A percentile compares a stretch with the other conserved stretches of the same genome.
These are phyloP conservation scores for Diaporthe sp. DNA, from an alignment of 2,329 filamentous ascomycete species.

Conservation along the genomic window DNA sequence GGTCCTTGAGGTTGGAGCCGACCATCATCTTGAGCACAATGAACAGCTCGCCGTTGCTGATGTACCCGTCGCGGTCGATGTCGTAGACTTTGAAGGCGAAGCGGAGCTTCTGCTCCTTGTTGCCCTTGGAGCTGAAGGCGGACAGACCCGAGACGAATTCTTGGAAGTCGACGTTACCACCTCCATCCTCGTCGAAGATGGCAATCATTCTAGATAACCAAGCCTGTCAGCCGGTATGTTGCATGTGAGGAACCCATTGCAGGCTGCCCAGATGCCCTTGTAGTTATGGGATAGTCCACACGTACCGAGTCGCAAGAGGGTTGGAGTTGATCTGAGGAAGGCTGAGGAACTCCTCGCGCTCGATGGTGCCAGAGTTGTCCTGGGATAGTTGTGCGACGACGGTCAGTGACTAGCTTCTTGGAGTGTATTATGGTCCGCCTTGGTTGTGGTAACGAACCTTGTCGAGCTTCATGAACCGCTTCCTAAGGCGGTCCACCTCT, in stretches of 20 bases:
- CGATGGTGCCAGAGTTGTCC: constrained; percentile 98
- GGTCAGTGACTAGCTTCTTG: constrained; percentile 18
- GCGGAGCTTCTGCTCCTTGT: constrained; percentile 97
- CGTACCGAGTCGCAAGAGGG: constrained; percentile 91
- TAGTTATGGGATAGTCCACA: constrained; percentile 17
- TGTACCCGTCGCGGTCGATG: constrained; percentile 98
- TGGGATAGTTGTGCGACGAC: constrained; percentile 52
- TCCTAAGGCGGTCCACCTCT: constrained; percentile 94
- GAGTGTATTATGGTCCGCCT: too few relatives aligned
- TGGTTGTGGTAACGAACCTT: constrained; percentile 72
- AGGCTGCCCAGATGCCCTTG: neutral
- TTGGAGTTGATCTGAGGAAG: constrained; percentile 98
- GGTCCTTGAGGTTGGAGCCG: constrained; percentile 97
- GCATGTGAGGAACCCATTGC: neutral
- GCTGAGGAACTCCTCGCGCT: constrained; percentile 97
- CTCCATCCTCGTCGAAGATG: constrained; percentile 98
- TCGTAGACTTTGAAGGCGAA: constrained; percentile 99
- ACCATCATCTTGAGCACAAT: constrained; percentile 99
- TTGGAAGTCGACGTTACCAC: constrained; percentile 97
- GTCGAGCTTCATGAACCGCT: constrained; percentile 99
- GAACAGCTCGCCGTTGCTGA: constrained; percentile 98
- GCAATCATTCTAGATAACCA: constrained; percentile 85
- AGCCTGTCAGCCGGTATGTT: neutral
- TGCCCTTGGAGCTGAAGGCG: constrained; percentile 97
- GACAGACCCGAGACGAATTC: constrained; percentile 97